A percentile compares a stretch with the other conserved stretches of the same genome.
Conservation (phyloP, 805 yeast genomes). For the Brettanomyces naardenensis region DNA sequence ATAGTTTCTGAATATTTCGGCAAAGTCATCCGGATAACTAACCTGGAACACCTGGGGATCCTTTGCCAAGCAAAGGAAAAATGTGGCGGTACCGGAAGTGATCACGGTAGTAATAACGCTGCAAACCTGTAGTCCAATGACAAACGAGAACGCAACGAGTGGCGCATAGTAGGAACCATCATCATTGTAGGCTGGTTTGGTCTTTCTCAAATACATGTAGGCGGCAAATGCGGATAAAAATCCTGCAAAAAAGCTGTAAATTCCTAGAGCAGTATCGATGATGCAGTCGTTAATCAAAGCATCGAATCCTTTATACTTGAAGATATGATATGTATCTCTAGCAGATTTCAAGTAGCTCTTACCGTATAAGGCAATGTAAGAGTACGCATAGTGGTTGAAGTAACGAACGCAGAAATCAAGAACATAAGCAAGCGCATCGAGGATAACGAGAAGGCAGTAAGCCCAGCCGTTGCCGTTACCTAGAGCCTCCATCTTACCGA, state of each 20-base stretch:
- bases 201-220: conserved; percentile 56
- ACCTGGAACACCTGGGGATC: conserved; percentile 78
- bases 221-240: conserved; percentile 37
- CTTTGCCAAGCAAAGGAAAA: conserved; percentile 75
- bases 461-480: conserved; percentile 15
- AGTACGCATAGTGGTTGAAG: conserved; percentile 80
- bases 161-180: conserved; percentile 43
- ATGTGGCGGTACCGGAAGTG: conserved; percentile 72
- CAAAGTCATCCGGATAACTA: conserved; percentile 51
- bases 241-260: conserved; percentile 65
- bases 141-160: conserved; percentile 27
- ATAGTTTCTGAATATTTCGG: conserved; percentile 18
- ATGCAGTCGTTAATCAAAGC: conserved; percentile 79
- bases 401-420: conserved; percentile 21
- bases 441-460: conserved; percentile 11
- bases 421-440: conserved; percentile 16
- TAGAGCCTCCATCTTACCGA: conserved; percentile 34
- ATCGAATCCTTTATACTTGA: conserved; percentile 72
- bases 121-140: conserved; percentile 66
- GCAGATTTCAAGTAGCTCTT: conserved; percentile 65
- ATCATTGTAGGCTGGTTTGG: conserved; percentile 58
- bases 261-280: conserved; percentile 64
- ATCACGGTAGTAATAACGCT: conserved; percentile 63
- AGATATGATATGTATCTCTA: conserved; percentile 65
- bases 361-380: conserved; percentile 86